A percentile compares a stretch with the other conserved stretches of the same genome.
phyloP scores from a whole-genome alignment of 768 basidiomycete genomes.

The Leccinum subtestaceum region DNA sequence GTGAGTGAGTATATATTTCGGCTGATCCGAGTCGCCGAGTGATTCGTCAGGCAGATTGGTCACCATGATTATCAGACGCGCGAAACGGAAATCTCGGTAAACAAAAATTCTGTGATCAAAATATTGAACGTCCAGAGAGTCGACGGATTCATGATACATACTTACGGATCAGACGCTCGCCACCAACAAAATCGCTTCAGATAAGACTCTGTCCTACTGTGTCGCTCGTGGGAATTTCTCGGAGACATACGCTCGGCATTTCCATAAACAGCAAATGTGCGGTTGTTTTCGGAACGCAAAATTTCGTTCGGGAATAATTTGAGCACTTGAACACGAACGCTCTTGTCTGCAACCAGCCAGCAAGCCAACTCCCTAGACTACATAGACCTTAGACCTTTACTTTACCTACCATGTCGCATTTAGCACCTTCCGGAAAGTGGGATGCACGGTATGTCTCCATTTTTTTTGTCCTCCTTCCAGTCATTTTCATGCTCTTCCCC shows the following conservation, averaged over 20 bases:
- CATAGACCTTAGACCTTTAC: conserved; percentile 1
- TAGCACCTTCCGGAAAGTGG: conserved; percentile 20
- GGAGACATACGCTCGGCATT: not conserved
- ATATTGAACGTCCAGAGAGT: too few species aligned
- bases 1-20: not conserved
- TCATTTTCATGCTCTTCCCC: not conserved
- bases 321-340: not conserved
- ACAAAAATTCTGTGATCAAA: not conserved
- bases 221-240: not conserved
- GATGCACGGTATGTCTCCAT: conserved; percentile 6
- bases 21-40: not conserved
- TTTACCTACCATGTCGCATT: conserved; percentile 9
- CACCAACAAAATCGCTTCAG: too few species aligned
- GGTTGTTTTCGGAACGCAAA: conserved; percentile 12
- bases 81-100: not conserved
- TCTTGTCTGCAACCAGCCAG: not conserved
- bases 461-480: not conserved
- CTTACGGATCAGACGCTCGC: too few species aligned
- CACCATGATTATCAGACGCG: too few species aligned
- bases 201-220: not conserved
- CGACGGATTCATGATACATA: too few species aligned
- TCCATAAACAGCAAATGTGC: not conserved
- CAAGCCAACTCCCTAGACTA: not conserved
- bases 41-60: not conserved
- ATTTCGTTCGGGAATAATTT: not conserved